Conservation (phyloP, 495 filamentous ascomycete genomes). For the Cladorrhinum samala region DNA sequence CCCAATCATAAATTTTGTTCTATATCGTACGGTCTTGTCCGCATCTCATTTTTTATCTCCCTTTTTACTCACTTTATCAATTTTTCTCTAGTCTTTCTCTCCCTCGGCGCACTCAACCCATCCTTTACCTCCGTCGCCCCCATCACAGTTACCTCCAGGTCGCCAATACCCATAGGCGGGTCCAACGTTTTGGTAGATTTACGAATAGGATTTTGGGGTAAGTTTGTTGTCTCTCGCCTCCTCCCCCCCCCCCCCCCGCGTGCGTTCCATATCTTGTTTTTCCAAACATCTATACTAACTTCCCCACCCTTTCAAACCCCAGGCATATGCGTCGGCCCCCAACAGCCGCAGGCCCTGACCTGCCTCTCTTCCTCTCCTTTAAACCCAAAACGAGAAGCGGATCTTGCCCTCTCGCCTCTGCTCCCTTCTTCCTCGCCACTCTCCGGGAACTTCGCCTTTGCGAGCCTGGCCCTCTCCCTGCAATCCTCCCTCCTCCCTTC, state of each 20-base stretch:
- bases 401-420: slow-evolving; percentile 1
- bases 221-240: background rate
- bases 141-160: slow-evolving; percentile 14
- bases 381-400: slow-evolving; percentile 1
- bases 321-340: too few species aligned
- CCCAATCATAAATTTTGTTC: slow-evolving; percentile 18
- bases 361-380: too few species aligned
- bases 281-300: slow-evolving; percentile 16
- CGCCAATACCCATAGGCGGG: slow-evolving; percentile 13
- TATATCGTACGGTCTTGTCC: slow-evolving; percentile 13
- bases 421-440: slow-evolving; percentile 4
- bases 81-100: slow-evolving; percentile 16
- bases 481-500: slow-evolving; percentile 21
- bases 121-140: slow-evolving; percentile 18
- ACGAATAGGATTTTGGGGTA: slow-evolving; percentile 23
- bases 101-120: slow-evolving; percentile 16
- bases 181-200: slow-evolving; percentile 10
- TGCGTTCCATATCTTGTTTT: background rate
- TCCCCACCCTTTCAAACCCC: slow-evolving; percentile 1
- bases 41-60: background rate
- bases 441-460: slow-evolving; percentile 17
- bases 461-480: slow-evolving; percentile 13
- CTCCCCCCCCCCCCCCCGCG: background rate
- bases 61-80: background rate
- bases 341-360: too few species aligned